Evolutionary conservation across 768 basidiomycete genomes (phyloP).

Genomic region (Dictyophora rubrovolvata): DNA sequence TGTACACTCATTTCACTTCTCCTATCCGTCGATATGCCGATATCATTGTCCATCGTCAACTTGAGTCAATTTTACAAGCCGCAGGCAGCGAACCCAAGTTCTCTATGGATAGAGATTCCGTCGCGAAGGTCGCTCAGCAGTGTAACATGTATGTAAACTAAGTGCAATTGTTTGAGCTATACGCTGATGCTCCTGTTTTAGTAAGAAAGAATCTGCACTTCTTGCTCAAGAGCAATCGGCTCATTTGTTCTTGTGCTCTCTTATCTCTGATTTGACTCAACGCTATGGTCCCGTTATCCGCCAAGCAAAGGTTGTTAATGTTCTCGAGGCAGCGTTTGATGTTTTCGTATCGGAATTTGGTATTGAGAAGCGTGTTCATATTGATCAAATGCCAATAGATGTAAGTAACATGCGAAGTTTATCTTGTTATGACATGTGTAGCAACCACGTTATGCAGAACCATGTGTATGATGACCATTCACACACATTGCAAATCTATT

Average conservation of each 20-base stretch:
- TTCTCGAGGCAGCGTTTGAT: conserved; percentile 97
- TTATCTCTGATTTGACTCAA: conserved; percentile 89
- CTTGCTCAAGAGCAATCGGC: conserved; percentile 95
- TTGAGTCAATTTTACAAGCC: conserved; percentile 77
- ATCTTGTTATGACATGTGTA: background rate
- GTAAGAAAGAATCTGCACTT: conserved; percentile 83
- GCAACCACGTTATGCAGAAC: conserved; percentile 45
- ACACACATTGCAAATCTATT: conserved; percentile 89
- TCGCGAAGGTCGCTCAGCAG: conserved; percentile 95
- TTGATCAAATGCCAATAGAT: conserved; percentile 98
- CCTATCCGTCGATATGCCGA: conserved; percentile 93
- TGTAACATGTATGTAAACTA: conserved; percentile 74
- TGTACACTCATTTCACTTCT: conserved; percentile 91
- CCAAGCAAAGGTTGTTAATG: conserved; percentile 89
- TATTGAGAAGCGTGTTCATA: conserved; percentile 97
- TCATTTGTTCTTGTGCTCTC: conserved; percentile 89
- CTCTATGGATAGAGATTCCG: conserved; percentile 94
- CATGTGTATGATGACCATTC: conserved; percentile 94
- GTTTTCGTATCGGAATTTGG: conserved; percentile 95
- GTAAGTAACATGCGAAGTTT: conserved; percentile 34
- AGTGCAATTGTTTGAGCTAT: background rate
- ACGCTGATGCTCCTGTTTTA: conserved; percentile 20
- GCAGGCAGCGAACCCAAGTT: conserved; percentile 79
- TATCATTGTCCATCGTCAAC: conserved; percentile 89
- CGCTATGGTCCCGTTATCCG: conserved; percentile 93